Percentiles rank a stretch among this genome's conserved stretches.
These are phyloP conservation scores for Xylaria sp. DNA, from an alignment of 2,329 filamentous ascomycete species.

Conservation along the genomic window DNA sequence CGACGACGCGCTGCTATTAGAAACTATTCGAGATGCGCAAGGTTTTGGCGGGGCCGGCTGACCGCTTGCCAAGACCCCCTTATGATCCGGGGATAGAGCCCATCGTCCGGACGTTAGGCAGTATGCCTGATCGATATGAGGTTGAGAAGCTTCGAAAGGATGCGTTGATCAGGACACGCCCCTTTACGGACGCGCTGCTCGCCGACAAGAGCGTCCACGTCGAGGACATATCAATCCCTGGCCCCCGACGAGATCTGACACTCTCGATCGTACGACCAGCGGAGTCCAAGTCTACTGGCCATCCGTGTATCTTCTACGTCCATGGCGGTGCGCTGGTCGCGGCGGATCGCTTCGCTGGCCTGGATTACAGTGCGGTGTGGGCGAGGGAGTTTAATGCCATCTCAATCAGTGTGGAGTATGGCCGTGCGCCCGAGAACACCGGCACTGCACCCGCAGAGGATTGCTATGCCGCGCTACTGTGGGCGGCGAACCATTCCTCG, in stretches of 20 bases:
- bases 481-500: constrained; percentile 35
- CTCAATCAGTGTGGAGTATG: constrained; percentile 39
- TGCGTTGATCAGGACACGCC: constrained; percentile 28
- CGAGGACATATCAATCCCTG: constrained; percentile 31
- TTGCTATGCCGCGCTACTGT: constrained; percentile 42
- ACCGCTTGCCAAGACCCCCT: constrained; percentile 34
- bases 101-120: constrained; percentile 30
- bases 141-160: constrained; percentile 34
- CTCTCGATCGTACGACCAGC: constrained; percentile 32
- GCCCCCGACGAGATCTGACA: constrained; percentile 29
- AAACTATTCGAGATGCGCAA: constrained; percentile 20
- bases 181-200: constrained; percentile 33
- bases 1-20: constrained; percentile 4
- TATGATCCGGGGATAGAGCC: constrained; percentile 35
- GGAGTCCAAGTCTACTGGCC: constrained; percentile 13
- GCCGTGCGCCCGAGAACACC: constrained; percentile 36
- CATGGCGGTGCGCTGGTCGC: constrained; percentile 38
- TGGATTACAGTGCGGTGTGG: constrained; percentile 37
- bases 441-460: constrained; percentile 39
- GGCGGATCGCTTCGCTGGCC: constrained; percentile 37
- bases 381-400: constrained; percentile 35
- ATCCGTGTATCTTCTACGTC: constrained; percentile 37
- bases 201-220: constrained; percentile 33
- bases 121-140: constrained; percentile 32
- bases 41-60: constrained; percentile 29